Conservation (phyloP, 331 rosid species). For the Ulmus americana region DNA sequence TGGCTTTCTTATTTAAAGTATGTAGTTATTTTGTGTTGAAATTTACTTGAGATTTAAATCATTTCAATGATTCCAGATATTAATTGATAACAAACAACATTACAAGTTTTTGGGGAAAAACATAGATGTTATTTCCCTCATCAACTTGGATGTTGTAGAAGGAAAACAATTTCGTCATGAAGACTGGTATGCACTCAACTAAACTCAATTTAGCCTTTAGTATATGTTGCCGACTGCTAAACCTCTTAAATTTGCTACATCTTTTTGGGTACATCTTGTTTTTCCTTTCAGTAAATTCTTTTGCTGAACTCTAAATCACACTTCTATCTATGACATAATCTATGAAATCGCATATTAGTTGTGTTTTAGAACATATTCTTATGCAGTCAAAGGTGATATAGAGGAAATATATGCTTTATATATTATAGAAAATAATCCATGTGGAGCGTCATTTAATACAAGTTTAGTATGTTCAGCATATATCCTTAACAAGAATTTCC, state of each 20-base stretch:
- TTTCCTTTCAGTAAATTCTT: not conserved
- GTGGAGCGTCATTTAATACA: not conserved
- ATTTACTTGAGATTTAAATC: conserved; percentile 7
- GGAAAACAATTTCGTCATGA: conserved; percentile 77
- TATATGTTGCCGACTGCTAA: too few species aligned
- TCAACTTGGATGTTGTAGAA: conserved; percentile 55
- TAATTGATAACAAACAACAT: conserved; percentile 57
- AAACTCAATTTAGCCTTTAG: not conserved
- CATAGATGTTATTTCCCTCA: conserved; percentile 62
- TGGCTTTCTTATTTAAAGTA: not conserved
- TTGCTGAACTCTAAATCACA: not conserved
- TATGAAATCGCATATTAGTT: not conserved
- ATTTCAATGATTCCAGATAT: conserved; percentile 40
- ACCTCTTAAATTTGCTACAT: not conserved
- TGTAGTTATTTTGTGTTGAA: conserved; percentile 14
- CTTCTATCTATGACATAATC: not conserved
- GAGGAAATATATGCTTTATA: not conserved
- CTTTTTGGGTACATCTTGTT: not conserved
- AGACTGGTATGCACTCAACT: conserved; percentile 54
- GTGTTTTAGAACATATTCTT: not conserved
- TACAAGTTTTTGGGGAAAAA: conserved; percentile 66
- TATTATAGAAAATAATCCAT: not conserved
- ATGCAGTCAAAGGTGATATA: not conserved
- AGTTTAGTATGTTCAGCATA: not conserved
- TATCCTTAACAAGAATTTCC: conserved; percentile 2